These are phyloP conservation scores for Wickerhamomyces subpelliculosus DNA, from an alignment of 805 yeast genomes.

Conservation along the genomic window DNA sequence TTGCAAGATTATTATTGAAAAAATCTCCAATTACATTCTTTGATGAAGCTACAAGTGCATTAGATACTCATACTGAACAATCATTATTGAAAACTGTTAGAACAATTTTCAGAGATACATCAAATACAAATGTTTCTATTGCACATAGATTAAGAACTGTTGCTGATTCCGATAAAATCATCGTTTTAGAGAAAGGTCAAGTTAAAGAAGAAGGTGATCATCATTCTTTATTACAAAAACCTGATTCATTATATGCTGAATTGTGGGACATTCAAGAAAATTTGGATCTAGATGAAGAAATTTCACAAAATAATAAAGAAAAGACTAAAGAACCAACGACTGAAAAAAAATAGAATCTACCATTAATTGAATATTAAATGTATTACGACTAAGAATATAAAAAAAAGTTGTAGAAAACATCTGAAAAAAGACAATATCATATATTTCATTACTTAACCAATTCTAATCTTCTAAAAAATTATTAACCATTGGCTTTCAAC, in stretches of 20 bases:
- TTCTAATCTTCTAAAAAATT: slow-evolving; percentile 48
- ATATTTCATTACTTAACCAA: too few relatives aligned
- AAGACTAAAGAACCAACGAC: background rate
- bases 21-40: slow-evolving; percentile 86
- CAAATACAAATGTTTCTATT: slow-evolving; percentile 77
- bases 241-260: slow-evolving; percentile 61
- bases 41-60: slow-evolving; percentile 95
- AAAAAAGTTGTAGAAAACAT: slow-evolving; percentile 41
- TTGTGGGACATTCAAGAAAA: slow-evolving; percentile 93
- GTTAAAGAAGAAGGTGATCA: slow-evolving; percentile 91
- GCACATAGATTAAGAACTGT: slow-evolving; percentile 93
- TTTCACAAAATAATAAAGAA: slow-evolving; percentile 22
- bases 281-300: slow-evolving; percentile 41
- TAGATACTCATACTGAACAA: slow-evolving; percentile 95
- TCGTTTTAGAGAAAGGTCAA: slow-evolving; percentile 70
- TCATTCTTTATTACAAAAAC: slow-evolving; percentile 43
- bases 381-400: too few relatives aligned
- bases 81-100: slow-evolving; percentile 70
- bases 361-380: background rate
- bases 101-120: slow-evolving; percentile 47
- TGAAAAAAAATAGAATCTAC: background rate
- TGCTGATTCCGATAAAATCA: slow-evolving; percentile 90
- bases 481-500: slow-evolving; percentile 53
- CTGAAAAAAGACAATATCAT: slow-evolving; percentile 56
- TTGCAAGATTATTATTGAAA: slow-evolving; percentile 83